phyloP scores from a whole-genome alignment of 2,329 filamentous ascomycete genomes.

The Curvularia sp. region DNA sequence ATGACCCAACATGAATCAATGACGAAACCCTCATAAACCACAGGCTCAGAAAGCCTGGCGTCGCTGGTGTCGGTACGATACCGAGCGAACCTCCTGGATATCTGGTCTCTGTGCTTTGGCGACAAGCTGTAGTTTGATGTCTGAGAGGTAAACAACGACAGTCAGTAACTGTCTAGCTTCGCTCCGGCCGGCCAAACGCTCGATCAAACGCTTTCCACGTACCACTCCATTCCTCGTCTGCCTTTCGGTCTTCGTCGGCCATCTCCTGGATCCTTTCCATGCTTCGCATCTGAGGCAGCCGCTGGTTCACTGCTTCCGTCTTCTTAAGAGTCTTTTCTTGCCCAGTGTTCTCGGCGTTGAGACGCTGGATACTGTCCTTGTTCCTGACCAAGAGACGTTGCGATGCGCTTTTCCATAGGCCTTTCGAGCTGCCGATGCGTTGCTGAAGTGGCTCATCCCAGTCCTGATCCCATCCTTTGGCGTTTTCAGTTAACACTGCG shows the following conservation, averaged over 20 bases:
- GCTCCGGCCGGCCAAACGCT: not conserved
- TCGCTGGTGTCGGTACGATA: conserved; percentile 6
- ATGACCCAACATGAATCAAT: not conserved
- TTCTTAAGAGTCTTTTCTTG: not conserved
- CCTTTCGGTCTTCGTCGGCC: conserved; percentile 16
- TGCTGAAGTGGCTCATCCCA: conserved; percentile 17
- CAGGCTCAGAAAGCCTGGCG: not conserved
- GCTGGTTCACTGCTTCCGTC: conserved; percentile 1
- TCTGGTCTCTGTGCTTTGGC: conserved; percentile 10
- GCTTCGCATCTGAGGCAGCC: conserved; percentile 8
- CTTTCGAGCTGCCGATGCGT: conserved; percentile 9
- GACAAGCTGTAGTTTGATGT: conserved; percentile 9
- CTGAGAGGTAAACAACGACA: conserved; percentile 1
- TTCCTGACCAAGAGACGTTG: conserved; percentile 12
- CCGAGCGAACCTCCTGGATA: conserved; percentile 9
- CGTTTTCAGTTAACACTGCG: not conserved
- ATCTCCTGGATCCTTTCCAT: conserved; percentile 20
- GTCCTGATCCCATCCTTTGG: conserved; percentile 14
- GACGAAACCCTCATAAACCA: not conserved
- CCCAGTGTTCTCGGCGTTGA: conserved; percentile 6
- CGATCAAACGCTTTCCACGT: not conserved
- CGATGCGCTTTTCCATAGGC: conserved; percentile 13
- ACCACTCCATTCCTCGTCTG: conserved; percentile 15
- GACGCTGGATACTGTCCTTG: conserved; percentile 9
- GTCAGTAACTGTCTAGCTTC: not conserved